These are phyloP conservation scores for Sicyos baderoa DNA, from an alignment of 306 rosid species.

Conservation along the genomic window DNA sequence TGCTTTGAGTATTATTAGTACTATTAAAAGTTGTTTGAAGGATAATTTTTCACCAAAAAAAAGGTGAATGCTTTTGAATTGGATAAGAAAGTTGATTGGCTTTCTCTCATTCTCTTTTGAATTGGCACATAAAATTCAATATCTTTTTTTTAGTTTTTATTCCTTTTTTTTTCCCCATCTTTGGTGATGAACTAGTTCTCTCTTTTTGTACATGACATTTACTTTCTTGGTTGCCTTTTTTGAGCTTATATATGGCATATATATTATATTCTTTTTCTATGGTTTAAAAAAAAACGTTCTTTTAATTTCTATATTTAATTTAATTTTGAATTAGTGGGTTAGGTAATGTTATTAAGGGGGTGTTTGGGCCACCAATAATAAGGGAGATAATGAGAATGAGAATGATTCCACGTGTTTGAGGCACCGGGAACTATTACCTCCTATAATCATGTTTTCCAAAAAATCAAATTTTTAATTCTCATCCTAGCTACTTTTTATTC, in stretches of 20 bases:
- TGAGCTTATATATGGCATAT: no score
- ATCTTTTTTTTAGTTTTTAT: neutral
- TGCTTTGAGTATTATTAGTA: neutral
- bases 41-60: neutral
- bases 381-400: no score
- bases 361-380: neutral
- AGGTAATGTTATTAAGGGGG: neutral
- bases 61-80: neutral
- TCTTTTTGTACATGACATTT: constrained; percentile 5
- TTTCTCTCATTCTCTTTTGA: no score
- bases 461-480: no score
- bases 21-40: neutral
- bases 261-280: neutral
- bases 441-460: no score
- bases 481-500: no score
- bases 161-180: neutral
- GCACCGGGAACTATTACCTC: no score
- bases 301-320: neutral
- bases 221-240: constrained; percentile 4
- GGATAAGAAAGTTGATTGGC: constrained; percentile 15
- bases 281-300: neutral
- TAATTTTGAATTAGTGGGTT: neutral
- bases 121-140: constrained; percentile 14
- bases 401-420: neutral
- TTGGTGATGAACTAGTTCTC: neutral